Evolutionary conservation across 2,329 filamentous ascomycete genomes (phyloP), one percentile per base, ranked within the genome.

Genomic region (Apiospora rasikravindrae): DNA sequence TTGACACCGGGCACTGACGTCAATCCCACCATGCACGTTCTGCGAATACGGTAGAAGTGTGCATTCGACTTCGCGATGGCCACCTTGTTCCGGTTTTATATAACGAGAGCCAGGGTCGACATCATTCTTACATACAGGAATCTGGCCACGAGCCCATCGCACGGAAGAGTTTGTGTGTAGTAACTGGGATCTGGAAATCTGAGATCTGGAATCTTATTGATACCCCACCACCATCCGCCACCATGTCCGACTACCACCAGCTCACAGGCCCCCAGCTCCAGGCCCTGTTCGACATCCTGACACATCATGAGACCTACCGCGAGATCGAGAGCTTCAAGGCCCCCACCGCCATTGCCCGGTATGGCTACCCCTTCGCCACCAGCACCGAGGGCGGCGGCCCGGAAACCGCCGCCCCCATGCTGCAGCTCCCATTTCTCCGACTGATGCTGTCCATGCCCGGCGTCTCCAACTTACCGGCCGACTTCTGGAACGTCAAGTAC

Each of bases 261-360:
- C 73, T 85, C 51, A 81, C 78, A 10, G 71, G 81, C 11, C 70
- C 77, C 24, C 88, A 90, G 76, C 81, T 86, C 10, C 82, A 83
- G 69, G 88, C 89, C 19, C 84, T 91, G 22, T 86, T 91, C 74
- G 87, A 91, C 77, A 89, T 91, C 69, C 85, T 91, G 71, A 87
- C 87, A 44, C 89, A 91, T 76, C 78, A 88, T 74, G 85, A 90
- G 80, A 89, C 88, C 0, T 91, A 91, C 76, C 81, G 87, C 16
- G 93, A 96, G 81, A 93, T 94, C 73, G 88, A 92, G 78, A 87
- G 87, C 73, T 94, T 95, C 86, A 93, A 91, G 77, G 82, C 86
- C 49, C 88, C 92, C 0, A 83, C 86, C 2, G 88, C 90, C 40
- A 91, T 95, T 73, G 85, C 87, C 72, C 81, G 85, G 29, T 95